phyloP scores from a whole-genome alignment of 2,329 filamentous ascomycete genomes.

The Botrytis tulipae region DNA sequence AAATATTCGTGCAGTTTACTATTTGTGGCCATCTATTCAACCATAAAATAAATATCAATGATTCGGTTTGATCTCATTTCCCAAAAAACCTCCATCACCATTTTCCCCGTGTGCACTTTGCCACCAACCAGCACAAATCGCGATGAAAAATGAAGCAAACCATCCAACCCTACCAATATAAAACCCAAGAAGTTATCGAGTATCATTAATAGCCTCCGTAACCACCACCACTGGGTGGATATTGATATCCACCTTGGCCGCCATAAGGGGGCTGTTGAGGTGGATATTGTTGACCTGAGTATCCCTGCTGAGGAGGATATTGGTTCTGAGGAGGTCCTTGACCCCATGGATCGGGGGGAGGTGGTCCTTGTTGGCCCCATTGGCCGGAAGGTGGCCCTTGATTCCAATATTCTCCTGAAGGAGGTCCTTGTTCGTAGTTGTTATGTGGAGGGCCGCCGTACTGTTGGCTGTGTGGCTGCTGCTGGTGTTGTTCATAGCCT shows the following conservation, averaged over 20 bases:
- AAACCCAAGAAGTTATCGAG: background rate
- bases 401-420: conserved; percentile 18
- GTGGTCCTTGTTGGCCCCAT: conserved; percentile 16
- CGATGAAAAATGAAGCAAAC: background rate
- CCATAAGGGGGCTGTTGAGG: conserved; percentile 29
- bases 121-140: background rate
- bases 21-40: background rate
- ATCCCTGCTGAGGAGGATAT: conserved; percentile 15
- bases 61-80: background rate
- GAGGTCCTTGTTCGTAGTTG: conserved; percentile 25
- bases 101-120: background rate
- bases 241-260: conserved; percentile 15
- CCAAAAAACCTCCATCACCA: background rate
- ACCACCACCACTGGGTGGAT: conserved; percentile 7
- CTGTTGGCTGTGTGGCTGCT: conserved; percentile 24
- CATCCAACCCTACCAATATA: background rate
- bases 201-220: conserved; percentile 3
- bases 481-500: conserved; percentile 13
- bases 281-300: conserved; percentile 19
- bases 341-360: conserved; percentile 13
- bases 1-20: background rate
- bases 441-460: conserved; percentile 22
- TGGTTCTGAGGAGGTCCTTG: conserved; percentile 8
- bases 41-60: background rate
- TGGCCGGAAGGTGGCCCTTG: conserved; percentile 16